A percentile compares a stretch with the other conserved stretches of the same genome.
Evolutionary conservation across 192 early-diverging fungal species (phyloP).

Genomic region (Coemansia sp.): DNA sequence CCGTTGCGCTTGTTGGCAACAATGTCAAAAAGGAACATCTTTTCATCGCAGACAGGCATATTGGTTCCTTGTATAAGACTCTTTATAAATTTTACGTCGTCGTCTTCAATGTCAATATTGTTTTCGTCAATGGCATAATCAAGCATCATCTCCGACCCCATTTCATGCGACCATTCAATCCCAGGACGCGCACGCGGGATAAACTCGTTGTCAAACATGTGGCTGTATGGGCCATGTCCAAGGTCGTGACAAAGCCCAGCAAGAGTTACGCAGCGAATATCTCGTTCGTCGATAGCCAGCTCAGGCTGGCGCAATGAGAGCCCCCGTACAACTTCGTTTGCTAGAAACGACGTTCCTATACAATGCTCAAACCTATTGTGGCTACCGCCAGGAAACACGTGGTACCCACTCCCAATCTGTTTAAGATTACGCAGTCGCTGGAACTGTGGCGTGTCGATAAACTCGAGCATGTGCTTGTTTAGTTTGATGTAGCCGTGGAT

Average conservation of each 20-base stretch:
- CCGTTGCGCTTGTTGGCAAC: conserved; percentile 94
- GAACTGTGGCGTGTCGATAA: conserved; percentile 95
- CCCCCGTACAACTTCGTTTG: conserved; percentile 69
- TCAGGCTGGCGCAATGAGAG: conserved; percentile 76
- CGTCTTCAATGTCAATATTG: conserved; percentile 63
- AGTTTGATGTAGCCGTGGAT: conserved; percentile 73
- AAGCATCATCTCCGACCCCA: conserved; percentile 85
- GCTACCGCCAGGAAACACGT: conserved; percentile 89
- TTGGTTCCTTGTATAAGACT: conserved; percentile 67
- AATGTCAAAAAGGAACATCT: conserved; percentile 89
- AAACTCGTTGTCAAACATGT: conserved; percentile 91
- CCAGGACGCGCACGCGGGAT: conserved; percentile 66
- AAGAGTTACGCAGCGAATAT: conserved; percentile 82
- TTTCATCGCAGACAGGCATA: conserved; percentile 40
- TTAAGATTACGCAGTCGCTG: conserved; percentile 93
- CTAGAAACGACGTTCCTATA: conserved; percentile 83
- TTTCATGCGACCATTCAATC: conserved; percentile 69
- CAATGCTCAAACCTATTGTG: conserved; percentile 98
- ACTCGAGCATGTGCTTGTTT: conserved; percentile 61
- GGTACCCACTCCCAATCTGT: conserved; percentile 84
- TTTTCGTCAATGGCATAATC: conserved; percentile 75
- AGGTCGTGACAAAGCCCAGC: conserved; percentile 96
- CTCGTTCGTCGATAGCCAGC: conserved; percentile 72
- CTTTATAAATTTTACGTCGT: conserved; percentile 67
- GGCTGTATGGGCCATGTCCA: conserved; percentile 95